Evolutionary conservation across 306 rosid species (phyloP), one percentile per base, ranked within the genome.

Genomic region (Begonia loranthoides): DNA sequence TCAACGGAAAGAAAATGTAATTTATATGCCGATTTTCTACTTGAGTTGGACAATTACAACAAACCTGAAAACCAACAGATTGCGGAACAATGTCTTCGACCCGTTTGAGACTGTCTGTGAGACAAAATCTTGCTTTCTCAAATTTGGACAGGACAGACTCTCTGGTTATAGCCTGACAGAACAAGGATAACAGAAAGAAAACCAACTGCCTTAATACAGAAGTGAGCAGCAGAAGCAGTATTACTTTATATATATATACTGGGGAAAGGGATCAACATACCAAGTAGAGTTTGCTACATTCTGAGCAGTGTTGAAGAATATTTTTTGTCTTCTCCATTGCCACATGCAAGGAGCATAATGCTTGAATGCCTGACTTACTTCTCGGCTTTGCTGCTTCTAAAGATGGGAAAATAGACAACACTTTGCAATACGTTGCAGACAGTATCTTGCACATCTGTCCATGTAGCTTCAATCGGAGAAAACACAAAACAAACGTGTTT

Each of bases 371-470:
- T 0, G 96, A 76, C 61, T 75, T 92, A 74, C 99, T 86, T 76
- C 99, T 63, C 47, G 99, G 99, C 54, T 94, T 87, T 24, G 99
- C 87, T 11, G 84, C 99, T 82, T 92, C 99, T 73, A 92, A 66
- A 4, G 93, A 76, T 34, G 99, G 99, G 68, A 92, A 87, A 52
- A 92, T 59, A 28, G 89, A 73, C 69, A 83, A 56, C 50, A 87
- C 70, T 75, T 73, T 76, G 80, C 79, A 80, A 75, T 83, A 86
- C 58, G 72, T 65, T 55, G 78, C 58, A 65, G 99, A 80, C 49
- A 92, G 84, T 28, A 70, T 57, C 93, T 87, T 92, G 94, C 94
- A 92, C 96, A 86, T 74, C 55, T 81, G 81, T 73, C 93, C 87
- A 61, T 92, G 99, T 67, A 92, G 60, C 99, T 92, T 76, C 75